Conservation (phyloP, 2,329 filamentous ascomycete genomes). For the Periconia macrospinosa region DNA sequence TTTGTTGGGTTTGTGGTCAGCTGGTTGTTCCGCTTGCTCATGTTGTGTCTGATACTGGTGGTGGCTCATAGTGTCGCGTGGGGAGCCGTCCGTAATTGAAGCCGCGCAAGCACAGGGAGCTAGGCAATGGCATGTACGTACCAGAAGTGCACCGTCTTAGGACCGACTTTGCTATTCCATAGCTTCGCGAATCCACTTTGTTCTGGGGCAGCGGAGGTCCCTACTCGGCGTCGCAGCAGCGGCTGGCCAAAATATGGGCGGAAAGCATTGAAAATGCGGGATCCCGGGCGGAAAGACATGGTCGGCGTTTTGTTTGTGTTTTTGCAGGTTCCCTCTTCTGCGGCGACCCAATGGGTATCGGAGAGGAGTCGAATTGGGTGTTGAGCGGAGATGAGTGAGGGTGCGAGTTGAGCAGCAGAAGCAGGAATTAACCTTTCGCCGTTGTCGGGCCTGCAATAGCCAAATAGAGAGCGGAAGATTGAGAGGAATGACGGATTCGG, state of each 20-base stretch:
- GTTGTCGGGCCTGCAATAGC: constrained; percentile 10
- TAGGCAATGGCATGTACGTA: constrained; percentile 45
- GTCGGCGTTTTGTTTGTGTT: constrained; percentile 20
- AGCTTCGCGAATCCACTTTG: constrained; percentile 69
- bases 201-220: constrained; percentile 62
- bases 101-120: not conserved
- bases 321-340: constrained; percentile 2
- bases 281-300: constrained; percentile 61
- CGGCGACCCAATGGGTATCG: not conserved
- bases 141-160: constrained; percentile 96
- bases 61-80: not conserved
- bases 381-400: constrained; percentile 11
- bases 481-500: constrained; percentile 17
- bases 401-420: not conserved
- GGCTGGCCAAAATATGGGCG: constrained; percentile 54
- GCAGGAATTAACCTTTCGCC: not conserved
- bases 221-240: constrained; percentile 66
- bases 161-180: constrained; percentile 54
- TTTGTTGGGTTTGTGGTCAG: not conserved
- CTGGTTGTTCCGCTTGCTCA: not conserved
- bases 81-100: not conserved
- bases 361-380: not conserved
- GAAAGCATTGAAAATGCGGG: constrained; percentile 60
- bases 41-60: not conserved
- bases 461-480: constrained; percentile 13